Evolutionary conservation across 2,329 filamentous ascomycete species (phyloP).

Genomic region (Trichophyton verrucosum): DNA sequence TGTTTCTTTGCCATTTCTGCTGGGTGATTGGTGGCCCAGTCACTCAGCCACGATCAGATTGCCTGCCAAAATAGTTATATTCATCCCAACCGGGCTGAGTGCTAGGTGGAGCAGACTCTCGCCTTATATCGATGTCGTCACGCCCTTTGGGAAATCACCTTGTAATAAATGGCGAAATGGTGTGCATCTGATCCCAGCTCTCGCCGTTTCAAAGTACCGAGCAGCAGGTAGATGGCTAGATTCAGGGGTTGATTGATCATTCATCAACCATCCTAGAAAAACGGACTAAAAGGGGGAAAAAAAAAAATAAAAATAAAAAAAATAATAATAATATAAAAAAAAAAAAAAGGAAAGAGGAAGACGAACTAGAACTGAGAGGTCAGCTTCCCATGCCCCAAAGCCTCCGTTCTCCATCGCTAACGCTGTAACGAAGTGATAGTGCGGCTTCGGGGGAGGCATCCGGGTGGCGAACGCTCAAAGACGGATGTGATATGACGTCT

Average conservation of each 20-base stretch:
- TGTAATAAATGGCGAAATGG: background rate
- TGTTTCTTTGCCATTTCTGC: background rate
- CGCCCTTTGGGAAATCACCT: background rate
- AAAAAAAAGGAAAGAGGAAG: background rate
- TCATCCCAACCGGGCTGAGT: background rate
- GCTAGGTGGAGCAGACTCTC: background rate
- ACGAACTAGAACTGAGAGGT: background rate
- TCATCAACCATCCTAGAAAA: background rate
- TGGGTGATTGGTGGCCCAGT: background rate
- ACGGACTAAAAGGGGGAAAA: too few species aligned
- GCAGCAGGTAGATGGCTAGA: background rate
- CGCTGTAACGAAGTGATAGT: background rate
- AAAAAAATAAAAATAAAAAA: background rate
- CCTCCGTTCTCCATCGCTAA: background rate
- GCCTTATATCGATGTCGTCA: background rate
- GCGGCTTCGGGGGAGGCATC: background rate
- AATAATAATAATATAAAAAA: too few species aligned
- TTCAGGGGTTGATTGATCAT: background rate
- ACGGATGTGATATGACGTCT: background rate
- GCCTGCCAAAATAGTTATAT: background rate
- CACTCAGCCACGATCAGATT: background rate
- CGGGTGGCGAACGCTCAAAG: slow-evolving; percentile 2
- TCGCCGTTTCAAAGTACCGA: background rate
- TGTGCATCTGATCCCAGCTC: background rate
- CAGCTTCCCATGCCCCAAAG: background rate